Evolutionary conservation across 176 grass and related monocot genomes (phyloP), one percentile per base, ranked within the genome.

Genomic region (Pontederia crassipes): DNA sequence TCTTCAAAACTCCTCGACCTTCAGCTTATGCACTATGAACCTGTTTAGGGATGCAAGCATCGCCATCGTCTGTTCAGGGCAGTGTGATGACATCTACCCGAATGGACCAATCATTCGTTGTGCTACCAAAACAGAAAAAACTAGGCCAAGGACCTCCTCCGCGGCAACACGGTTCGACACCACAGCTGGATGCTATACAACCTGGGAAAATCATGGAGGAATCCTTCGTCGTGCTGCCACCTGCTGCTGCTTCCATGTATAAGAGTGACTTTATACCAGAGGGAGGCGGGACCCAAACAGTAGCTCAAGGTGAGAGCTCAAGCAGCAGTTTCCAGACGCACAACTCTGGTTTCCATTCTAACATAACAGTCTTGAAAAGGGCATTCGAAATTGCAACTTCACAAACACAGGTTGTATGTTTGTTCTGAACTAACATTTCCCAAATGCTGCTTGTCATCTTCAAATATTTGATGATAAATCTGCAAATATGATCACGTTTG

Each of bases 351-450:
- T 95, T 89, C 76, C 87, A 98, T 77, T 91, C 82, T 20, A 89
- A 65, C 61, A 80, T 93, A 40, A 40, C 32, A 61, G 79, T 93
- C 50, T 79, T 98, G 73, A 92, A 89, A 76, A 81, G 81, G 17
- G 94, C 94, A 64, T 98, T 83, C 81, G 88, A 98, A 71, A 89
- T 98, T 58, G 84, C 94, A 52, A 93, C 79, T 35, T 89, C 84
- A 26, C 84, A 98, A 56, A 98, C 94, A 60, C 84, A 98, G 94
- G 94, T 98, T 40, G 32, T 3, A 40, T 40, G 32, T 40, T 40
- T 40, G 32, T 40, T 40, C 32, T 40, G 2, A 7, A 40, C 32
- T 40, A 40, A 3, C 32, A 40, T 40, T 40, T 3, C 32, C 6
- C 4, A 40, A 3, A 40, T 40, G 6, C 0, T 40, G 32, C 32